Conservation (phyloP, 139 green algal species). For the Chlorokybus atmophyticus region DNA sequence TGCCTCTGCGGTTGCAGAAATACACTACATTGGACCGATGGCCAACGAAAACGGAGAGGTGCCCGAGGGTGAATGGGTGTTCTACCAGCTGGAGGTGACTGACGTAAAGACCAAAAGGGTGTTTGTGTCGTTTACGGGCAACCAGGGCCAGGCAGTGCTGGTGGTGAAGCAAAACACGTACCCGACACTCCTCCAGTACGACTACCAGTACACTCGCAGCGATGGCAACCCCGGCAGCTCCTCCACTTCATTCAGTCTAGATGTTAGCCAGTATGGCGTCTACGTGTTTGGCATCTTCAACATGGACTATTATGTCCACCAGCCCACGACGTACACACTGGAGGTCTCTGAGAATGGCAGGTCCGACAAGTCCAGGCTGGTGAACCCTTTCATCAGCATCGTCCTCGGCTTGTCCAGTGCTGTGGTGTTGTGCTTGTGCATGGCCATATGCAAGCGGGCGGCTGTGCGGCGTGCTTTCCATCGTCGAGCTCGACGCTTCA, state of each 20-base stretch:
- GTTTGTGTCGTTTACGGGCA: not conserved
- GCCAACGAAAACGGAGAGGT: not conserved
- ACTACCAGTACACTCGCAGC: slow-evolving; percentile 22
- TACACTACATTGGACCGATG: too few species aligned
- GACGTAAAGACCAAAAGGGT: not conserved
- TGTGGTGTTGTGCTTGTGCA: slow-evolving; percentile 3
- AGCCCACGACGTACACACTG: not conserved
- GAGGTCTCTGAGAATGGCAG: not conserved
- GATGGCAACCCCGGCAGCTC: not conserved
- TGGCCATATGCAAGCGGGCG: slow-evolving; percentile 9
- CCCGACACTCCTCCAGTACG: slow-evolving; percentile 25
- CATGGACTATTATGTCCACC: slow-evolving; percentile 9
- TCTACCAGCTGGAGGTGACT: slow-evolving; percentile 8
- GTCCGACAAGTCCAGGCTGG: not conserved
- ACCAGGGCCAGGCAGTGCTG: slow-evolving; percentile 3
- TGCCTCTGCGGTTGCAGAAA: too few species aligned
- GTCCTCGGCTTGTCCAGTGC: not conserved
- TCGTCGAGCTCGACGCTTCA: too few species aligned
- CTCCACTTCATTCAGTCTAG: not conserved
- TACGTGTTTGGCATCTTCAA: slow-evolving; percentile 14
- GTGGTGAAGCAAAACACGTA: not conserved
- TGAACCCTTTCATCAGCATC: slow-evolving; percentile 5
- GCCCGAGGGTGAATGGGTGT: slow-evolving; percentile 6
- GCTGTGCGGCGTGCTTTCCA: not conserved
- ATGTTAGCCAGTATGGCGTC: not conserved